Conservation (phyloP, 139 green algal species). For the Volvox africanus region DNA sequence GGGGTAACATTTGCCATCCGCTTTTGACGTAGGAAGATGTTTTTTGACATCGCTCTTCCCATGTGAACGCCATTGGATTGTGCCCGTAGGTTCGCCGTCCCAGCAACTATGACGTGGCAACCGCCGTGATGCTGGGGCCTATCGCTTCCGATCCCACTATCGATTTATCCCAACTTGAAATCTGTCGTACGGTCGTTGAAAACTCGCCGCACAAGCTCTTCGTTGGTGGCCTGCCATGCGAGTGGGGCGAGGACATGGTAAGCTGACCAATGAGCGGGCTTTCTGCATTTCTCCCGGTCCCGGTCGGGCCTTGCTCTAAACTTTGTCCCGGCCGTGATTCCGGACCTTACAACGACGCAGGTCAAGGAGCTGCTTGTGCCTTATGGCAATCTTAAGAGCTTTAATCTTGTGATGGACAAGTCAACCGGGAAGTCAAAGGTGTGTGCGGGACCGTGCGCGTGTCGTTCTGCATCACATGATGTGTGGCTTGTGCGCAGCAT, state of each 20-base stretch:
- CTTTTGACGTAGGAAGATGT: too few species aligned
- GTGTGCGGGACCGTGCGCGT: neutral
- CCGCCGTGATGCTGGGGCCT: conserved; percentile 83
- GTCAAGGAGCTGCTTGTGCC: conserved; percentile 85
- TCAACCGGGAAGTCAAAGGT: conserved; percentile 87
- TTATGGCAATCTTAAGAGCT: conserved; percentile 79
- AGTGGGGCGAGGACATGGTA: conserved; percentile 78
- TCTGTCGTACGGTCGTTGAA: conserved; percentile 80
- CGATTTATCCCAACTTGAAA: conserved; percentile 63
- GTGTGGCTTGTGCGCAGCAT: too few species aligned
- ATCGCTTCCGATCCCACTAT: conserved; percentile 75
- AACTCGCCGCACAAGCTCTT: conserved; percentile 89
- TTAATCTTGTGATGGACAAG: conserved; percentile 93
- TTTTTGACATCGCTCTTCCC: too few species aligned
- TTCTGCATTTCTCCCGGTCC: too few species aligned
- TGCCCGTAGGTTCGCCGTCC: conserved; percentile 71
- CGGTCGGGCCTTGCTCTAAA: too few species aligned
- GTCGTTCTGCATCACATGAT: neutral
- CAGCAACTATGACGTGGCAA: conserved; percentile 84
- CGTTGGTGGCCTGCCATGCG: conserved; percentile 81
- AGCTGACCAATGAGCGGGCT: neutral
- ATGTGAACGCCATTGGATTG: too few species aligned
- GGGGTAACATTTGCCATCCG: too few species aligned
- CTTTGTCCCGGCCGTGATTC: too few species aligned
- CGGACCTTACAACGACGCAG: conserved; percentile 22